phyloP scores from a whole-genome alignment of 23 red algal species.

The Chondrus crispus region DNA sequence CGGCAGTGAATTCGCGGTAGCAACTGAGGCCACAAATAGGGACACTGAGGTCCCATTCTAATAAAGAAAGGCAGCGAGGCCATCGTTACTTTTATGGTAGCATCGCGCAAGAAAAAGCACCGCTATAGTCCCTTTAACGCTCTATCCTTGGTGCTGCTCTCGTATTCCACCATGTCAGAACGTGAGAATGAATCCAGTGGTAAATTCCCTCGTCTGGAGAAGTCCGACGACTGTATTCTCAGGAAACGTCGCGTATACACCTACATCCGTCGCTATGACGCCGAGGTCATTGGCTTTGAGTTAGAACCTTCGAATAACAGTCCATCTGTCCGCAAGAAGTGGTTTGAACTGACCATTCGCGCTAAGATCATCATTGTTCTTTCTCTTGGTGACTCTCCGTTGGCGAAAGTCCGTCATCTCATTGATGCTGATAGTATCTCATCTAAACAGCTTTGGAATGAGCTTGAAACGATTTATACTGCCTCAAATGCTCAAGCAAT shows the following conservation, averaged over 20 bases:
- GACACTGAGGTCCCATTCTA: too few relatives aligned
- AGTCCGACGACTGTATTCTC: background rate
- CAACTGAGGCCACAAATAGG: too few relatives aligned
- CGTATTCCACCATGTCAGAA: background rate
- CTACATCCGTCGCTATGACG: background rate
- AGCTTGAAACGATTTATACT: background rate
- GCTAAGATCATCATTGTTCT: slow-evolving; percentile 6
- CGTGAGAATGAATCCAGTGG: background rate
- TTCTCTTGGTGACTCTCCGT: background rate
- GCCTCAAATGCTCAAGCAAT: slow-evolving; percentile 14
- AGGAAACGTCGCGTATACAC: background rate
- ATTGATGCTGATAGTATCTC: background rate
- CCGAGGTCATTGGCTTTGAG: background rate
- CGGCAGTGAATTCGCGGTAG: too few relatives aligned
- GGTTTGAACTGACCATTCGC: slow-evolving; percentile 1
- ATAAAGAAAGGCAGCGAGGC: too few relatives aligned
- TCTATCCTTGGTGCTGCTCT: background rate
- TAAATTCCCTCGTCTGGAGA: background rate
- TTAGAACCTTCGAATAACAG: background rate
- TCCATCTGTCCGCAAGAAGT: background rate
- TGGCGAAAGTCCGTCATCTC: background rate
- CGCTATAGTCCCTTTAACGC: too few relatives aligned
- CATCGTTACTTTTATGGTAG: too few relatives aligned
- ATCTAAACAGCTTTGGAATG: slow-evolving; percentile 9
- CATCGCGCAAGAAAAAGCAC: too few relatives aligned